Percentiles rank a stretch among this genome's conserved stretches.
These are phyloP conservation scores for Jackrogersella multiformis DNA, from an alignment of 495 filamentous ascomycete genomes.

Conservation along the genomic window DNA sequence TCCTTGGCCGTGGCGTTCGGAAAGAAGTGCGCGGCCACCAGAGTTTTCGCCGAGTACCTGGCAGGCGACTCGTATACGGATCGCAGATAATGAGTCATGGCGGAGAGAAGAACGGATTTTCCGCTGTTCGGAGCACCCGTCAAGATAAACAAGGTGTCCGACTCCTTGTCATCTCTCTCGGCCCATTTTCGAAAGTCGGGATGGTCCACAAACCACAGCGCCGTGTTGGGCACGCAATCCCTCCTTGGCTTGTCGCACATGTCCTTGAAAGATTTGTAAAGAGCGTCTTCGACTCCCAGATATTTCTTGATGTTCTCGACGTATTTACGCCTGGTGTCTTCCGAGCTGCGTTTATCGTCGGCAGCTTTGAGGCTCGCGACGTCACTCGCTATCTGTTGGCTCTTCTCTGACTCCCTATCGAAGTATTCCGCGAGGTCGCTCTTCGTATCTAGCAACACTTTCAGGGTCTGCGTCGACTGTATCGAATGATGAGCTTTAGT, in stretches of 20 bases:
- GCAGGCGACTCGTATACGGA: slow-evolving; percentile 11
- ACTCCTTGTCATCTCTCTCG: neutral
- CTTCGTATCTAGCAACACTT: neutral
- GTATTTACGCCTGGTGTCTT: neutral
- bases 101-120: slow-evolving; percentile 17
- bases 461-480: neutral
- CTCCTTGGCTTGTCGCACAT: slow-evolving; percentile 7
- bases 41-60: slow-evolving; percentile 2
- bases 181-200: slow-evolving; percentile 5
- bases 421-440: neutral
- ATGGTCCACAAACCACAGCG: neutral
- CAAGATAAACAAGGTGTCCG: neutral
- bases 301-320: slow-evolving; percentile 1
- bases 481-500: slow-evolving; percentile 1
- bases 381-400: neutral
- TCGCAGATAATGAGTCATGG: slow-evolving; percentile 36
- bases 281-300: neutral
- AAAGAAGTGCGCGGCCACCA: slow-evolving; percentile 42
- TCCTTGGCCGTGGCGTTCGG: slow-evolving; percentile 10
- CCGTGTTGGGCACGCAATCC: neutral
- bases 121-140: neutral
- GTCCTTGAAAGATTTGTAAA: neutral
- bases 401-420: neutral
- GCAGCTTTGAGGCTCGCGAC: neutral
- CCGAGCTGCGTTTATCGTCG: neutral